Base-by-base conservation (phyloP, 768 basidiomycete genomes). In the Hygrocybe punicea region DNA sequence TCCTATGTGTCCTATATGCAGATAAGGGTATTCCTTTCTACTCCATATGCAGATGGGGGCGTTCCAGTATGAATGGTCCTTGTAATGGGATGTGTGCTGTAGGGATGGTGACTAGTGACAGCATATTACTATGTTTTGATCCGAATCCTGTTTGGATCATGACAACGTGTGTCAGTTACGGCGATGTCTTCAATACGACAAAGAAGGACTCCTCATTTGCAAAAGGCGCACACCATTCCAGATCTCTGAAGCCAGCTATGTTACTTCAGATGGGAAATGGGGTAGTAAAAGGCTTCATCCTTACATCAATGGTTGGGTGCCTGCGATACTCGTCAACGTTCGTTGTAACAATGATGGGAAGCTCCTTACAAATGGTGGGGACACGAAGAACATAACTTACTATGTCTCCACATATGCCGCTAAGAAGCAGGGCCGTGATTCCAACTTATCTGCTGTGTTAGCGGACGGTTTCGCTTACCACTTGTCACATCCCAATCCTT, bases 291-390 rank as follows among this genome's bases (percentile, higher is more conserved):
- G 69, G 0, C 17, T 62, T 0, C 70, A 64, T 47, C 60, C 14
- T 0, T 68, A 56, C 35, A 45, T 75, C 10, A 74, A 73, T 42
- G 62, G 51, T 2, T 73, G 65, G 65, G 63, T 52, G 13, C 73
- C 73, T 0, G 52, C 50, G 0, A 61, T 78, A 1, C 25, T 67
- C 0, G 25, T 67, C 5, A 60, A 63, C 25, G 51, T 53, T 0
- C 58, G 66, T 0, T 76, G 72, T 54, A 81, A 82, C 56, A 71
- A 79, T 52, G 75, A 82, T 55, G 46, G 47, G 0, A 81, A 81
- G 50, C 57, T 81, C 0, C 23, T 80, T 0, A 75, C 72, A 0
- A 74, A 73, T 63, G 69, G 71, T 0, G 4, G 23, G 0, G 73
- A 75, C 2, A 77, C 77, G 0, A 66, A 55, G n/a, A 66, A 73